These are phyloP conservation scores for Sclerotinia borealis DNA, from an alignment of 2,329 filamentous ascomycete genomes.

Conservation along the genomic window DNA sequence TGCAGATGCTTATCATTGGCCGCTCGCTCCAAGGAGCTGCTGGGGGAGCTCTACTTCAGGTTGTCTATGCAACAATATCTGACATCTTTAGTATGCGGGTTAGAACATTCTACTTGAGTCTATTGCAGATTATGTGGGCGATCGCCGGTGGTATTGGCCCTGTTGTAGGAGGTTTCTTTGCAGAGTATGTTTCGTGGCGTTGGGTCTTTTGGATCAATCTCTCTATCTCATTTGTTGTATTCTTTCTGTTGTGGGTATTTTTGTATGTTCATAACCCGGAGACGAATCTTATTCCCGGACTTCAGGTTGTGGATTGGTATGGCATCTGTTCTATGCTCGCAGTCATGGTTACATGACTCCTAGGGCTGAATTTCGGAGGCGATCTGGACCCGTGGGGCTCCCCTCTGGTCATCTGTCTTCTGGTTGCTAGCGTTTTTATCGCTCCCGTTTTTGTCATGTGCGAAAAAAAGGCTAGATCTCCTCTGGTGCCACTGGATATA, in stretches of 20 bases:
- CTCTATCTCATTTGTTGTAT: slow-evolving; percentile 27
- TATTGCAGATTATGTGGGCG: slow-evolving; percentile 57
- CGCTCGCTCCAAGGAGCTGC: slow-evolving; percentile 58
- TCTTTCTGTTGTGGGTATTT: slow-evolving; percentile 52
- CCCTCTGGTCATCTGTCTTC: slow-evolving; percentile 67
- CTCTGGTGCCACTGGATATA: slow-evolving; percentile 67
- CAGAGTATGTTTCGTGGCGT: background rate
- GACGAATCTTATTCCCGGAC: slow-evolving; percentile 48
- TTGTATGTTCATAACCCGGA: slow-evolving; percentile 60
- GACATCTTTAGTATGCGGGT: slow-evolving; percentile 55
- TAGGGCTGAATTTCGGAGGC: slow-evolving; percentile 79
- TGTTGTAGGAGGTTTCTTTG: slow-evolving; percentile 30
- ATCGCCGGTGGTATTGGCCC: slow-evolving; percentile 55
- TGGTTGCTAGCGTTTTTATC: slow-evolving; percentile 62
- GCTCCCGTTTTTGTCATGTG: slow-evolving; percentile 58
- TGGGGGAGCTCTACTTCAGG: slow-evolving; percentile 38
- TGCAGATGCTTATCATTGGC: slow-evolving; percentile 58
- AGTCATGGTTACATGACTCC: slow-evolving; percentile 73
- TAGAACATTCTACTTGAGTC: slow-evolving; percentile 54
- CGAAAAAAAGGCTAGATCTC: slow-evolving; percentile 67
- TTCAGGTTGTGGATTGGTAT: slow-evolving; percentile 52
- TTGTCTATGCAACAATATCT: slow-evolving; percentile 27
- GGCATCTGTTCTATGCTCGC: slow-evolving; percentile 61
- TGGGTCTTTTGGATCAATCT: slow-evolving; percentile 48
- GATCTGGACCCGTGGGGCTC: slow-evolving; percentile 65